A percentile compares a stretch with the other conserved stretches of the same genome.
Conservation (phyloP, 306 rosid species). For the Vigna reflexopilosa region DNA sequence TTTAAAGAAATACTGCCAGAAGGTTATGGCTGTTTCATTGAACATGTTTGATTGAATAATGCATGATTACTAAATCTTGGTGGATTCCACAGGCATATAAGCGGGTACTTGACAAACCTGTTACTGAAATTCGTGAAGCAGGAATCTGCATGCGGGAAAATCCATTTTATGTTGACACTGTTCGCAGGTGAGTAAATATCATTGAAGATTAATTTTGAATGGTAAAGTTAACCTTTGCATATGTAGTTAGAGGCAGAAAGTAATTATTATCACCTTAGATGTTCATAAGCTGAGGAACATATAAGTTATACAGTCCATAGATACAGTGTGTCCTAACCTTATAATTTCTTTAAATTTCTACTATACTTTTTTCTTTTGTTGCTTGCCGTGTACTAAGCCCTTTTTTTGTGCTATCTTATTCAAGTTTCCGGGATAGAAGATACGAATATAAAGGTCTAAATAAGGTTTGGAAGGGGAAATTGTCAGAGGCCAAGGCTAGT, state of each 20-base stretch:
- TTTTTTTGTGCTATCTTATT: constrained; percentile 47
- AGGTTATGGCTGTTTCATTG: constrained; percentile 61
- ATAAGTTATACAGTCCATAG: constrained; percentile 31
- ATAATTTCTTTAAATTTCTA: constrained; percentile 16
- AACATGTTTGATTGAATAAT: constrained; percentile 44
- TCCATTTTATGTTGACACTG: constrained; percentile 97
- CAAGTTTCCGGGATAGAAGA: constrained; percentile 97
- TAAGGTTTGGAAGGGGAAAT: constrained; percentile 96
- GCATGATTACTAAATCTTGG: constrained; percentile 46
- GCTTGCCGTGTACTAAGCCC: constrained; percentile 40
- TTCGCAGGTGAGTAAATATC: constrained; percentile 79
- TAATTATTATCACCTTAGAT: background rate
- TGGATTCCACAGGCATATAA: constrained; percentile 78
- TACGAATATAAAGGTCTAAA: constrained; percentile 97
- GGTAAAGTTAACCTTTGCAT: constrained; percentile 25
- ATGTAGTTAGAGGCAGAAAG: constrained; percentile 23
- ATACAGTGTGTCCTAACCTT: constrained; percentile 19
- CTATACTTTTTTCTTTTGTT: constrained; percentile 28
- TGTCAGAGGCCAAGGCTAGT: constrained; percentile 88
- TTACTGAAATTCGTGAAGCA: constrained; percentile 92
- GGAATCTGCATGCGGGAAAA: constrained; percentile 99
- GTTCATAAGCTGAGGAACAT: constrained; percentile 25
- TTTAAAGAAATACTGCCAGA: constrained; percentile 93
- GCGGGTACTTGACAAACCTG: constrained; percentile 92
- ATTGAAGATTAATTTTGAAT: constrained; percentile 28